Evolutionary conservation across 2,329 filamentous ascomycete species (phyloP), one percentile per base, ranked within the genome.

Genomic region (Beauveria sp.): DNA sequence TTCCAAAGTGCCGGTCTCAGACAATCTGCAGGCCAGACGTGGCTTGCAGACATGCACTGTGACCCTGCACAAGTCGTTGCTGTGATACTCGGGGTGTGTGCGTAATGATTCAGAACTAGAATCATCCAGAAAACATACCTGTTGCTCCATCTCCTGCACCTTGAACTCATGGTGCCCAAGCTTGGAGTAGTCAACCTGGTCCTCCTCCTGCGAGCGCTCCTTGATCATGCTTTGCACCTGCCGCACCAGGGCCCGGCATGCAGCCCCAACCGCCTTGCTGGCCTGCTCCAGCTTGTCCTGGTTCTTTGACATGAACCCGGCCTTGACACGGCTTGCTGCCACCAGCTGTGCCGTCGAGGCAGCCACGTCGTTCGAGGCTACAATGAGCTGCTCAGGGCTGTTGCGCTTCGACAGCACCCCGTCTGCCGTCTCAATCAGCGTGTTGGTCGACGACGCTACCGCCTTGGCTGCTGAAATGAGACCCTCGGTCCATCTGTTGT

Each of bases 401-500:
- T 96, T 96, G 67, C 93, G 90, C 57, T 89, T 89, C 1, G 88
- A 93, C 62, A 99, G 88, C 45, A 99, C 95, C 22, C 93, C 95
- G 71, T 99, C 95, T 0, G 95, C 95, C 7, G 95, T 99, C 81
- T 99, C 95, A 70, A 99, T 99, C 67, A 99, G 85, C 48, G 88
- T 95, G 77, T 97, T 98, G 12, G 95, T 99, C 18, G 92, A 96
- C 1, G 84, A 84, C 3, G 95, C 95, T 20, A 99, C 95, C 1
- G 95, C 95, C 78, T 99, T 99, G 66, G 95, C 93, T 0, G 95
- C 95, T 43, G 91, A 96, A 72, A 99, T 97, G 64, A 99, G 86
- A 53, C 95, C 95, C 72, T 99, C 95, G 0, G 95, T 99, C 95
- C 95, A 99, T 58, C 95, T 86, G 78, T 98, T 99, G 83, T 99